phyloP scores from a whole-genome alignment of 108 stramenopile species.

The Cyclotella sp. region DNA sequence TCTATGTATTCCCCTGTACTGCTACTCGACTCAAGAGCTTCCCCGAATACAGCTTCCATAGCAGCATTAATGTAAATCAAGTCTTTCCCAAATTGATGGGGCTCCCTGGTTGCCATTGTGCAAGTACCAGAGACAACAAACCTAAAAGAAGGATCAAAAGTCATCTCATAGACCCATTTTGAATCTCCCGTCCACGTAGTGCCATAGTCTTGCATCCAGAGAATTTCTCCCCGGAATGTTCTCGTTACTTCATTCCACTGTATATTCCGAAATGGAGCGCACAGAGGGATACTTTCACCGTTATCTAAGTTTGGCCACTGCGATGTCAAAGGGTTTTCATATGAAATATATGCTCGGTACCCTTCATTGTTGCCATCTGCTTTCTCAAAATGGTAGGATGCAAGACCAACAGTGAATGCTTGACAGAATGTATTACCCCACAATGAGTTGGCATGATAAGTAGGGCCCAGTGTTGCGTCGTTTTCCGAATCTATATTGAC shows the following conservation, averaged over 20 bases:
- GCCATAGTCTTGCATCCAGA: conserved; percentile 63
- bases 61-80: conserved; percentile 52
- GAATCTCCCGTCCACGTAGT: conserved; percentile 71
- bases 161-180: conserved; percentile 73
- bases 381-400: conserved; percentile 77
- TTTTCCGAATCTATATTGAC: conserved; percentile 1
- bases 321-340: conserved; percentile 60
- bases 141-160: conserved; percentile 63
- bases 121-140: conserved; percentile 63
- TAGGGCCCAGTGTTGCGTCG: conserved; percentile 27
- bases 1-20: conserved; percentile 27
- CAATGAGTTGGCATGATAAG: conserved; percentile 49
- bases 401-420: conserved; percentile 66
- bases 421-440: conserved; percentile 84
- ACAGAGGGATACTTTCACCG: conserved; percentile 63
- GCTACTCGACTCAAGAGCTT: conserved; percentile 6
- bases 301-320: conserved; percentile 76
- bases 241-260: conserved; percentile 51
- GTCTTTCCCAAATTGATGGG: conserved; percentile 39
- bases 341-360: conserved; percentile 67
- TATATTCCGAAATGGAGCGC: conserved; percentile 60
- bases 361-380: conserved; percentile 12
- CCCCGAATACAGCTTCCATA: conserved; percentile 21
- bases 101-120: conserved; percentile 34
- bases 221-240: conserved; percentile 68